Evolutionary conservation across 371 early-diverging fungal genomes (phyloP).

Genomic region (Chytridium lagenaria): DNA sequence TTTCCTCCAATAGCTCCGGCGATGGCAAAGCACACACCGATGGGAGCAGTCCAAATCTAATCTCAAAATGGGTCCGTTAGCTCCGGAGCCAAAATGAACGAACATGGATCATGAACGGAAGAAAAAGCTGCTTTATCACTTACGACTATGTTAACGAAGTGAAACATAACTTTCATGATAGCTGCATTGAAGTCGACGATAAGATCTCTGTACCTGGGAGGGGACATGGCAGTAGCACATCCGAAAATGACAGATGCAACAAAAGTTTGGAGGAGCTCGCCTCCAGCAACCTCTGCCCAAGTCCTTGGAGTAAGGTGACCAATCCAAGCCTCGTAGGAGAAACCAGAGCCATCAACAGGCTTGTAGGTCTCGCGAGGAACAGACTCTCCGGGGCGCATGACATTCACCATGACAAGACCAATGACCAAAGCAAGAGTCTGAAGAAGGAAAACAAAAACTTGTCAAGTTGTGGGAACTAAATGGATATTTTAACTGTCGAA

Average conservation of each 20-base stretch:
- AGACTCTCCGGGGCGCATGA: slow-evolving; percentile 69
- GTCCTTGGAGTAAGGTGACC: slow-evolving; percentile 33
- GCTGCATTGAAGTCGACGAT: slow-evolving; percentile 67
- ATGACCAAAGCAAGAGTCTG: slow-evolving; percentile 68
- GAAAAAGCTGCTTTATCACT: background rate
- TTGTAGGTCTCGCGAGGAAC: slow-evolving; percentile 5
- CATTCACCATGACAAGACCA: slow-evolving; percentile 72
- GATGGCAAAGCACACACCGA: slow-evolving; percentile 73
- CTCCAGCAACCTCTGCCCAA: slow-evolving; percentile 54
- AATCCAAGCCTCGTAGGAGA: slow-evolving; percentile 32
- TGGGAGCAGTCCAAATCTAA: slow-evolving; percentile 75
- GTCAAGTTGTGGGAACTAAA: too few species aligned
- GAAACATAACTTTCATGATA: slow-evolving; percentile 71
- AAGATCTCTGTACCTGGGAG: slow-evolving; percentile 42
- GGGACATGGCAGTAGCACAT: slow-evolving; percentile 62
- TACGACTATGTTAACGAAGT: slow-evolving; percentile 50
- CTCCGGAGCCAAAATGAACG: background rate
- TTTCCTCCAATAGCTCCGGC: slow-evolving; percentile 68
- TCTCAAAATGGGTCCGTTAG: background rate
- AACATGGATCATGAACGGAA: background rate
- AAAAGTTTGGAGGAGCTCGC: slow-evolving; percentile 70
- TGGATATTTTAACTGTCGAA: too few species aligned
- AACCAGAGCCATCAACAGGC: background rate
- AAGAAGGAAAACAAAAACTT: slow-evolving; percentile 26
- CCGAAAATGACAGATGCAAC: slow-evolving; percentile 76